These are phyloP conservation scores for Rosa chinensis DNA, from an alignment of 306 rosid species.

Conservation along the genomic window DNA sequence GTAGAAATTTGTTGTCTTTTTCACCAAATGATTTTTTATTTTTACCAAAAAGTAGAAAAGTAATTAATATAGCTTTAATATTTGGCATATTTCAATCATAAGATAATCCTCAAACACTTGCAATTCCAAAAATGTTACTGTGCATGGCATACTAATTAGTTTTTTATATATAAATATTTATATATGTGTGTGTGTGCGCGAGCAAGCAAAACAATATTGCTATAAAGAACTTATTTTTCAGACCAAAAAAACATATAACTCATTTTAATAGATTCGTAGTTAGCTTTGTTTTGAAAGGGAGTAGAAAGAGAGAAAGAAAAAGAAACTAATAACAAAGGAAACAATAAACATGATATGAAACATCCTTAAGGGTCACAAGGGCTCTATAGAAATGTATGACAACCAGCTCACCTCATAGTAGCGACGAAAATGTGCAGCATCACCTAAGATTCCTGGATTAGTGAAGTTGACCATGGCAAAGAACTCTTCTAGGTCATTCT, in stretches of 20 bases:
- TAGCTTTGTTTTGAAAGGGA: not conserved
- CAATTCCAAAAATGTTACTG: not conserved
- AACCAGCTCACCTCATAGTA: constrained; percentile 68
- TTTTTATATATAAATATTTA: not conserved
- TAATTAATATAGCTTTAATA: not conserved
- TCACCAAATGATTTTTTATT: not conserved
- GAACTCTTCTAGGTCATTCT: constrained; percentile 98
- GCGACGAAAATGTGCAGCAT: constrained; percentile 72
- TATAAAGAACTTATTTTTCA: not conserved
- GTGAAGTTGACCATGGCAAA: constrained; percentile 93
- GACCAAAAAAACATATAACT: not conserved
- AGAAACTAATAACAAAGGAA: constrained; percentile 6
- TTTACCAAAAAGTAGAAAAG: not conserved
- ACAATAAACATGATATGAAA: not conserved
- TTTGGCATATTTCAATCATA: not conserved
- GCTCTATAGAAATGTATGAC: constrained; percentile 13
- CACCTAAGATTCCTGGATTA: constrained; percentile 84
- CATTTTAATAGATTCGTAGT: not conserved
- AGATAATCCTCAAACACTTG: constrained; percentile 25
- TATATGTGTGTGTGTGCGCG: not conserved
- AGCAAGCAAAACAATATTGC: not conserved
- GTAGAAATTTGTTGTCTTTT: not conserved
- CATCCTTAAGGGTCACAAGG: not conserved
- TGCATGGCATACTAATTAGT: not conserved
- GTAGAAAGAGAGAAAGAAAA: not conserved